These are phyloP conservation scores for Globisporangium takayamanum DNA, from an alignment of 352 stramenopile genomes.

Conservation along the genomic window DNA sequence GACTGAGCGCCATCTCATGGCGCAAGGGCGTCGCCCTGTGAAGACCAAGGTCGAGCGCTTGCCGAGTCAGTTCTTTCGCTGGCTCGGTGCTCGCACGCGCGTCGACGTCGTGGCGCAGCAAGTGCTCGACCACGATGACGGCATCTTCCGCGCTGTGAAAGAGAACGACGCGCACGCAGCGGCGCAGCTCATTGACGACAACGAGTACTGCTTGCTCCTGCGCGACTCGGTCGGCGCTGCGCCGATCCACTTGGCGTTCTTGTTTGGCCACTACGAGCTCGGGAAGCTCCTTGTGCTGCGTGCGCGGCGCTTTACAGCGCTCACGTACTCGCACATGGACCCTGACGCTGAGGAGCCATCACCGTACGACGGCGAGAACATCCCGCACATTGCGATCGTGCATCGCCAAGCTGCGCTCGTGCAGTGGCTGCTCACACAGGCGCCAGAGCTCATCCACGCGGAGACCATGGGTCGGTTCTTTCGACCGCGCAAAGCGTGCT, in stretches of 20 bases:
- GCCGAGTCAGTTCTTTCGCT: slow-evolving; percentile 17
- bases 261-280: slow-evolving; percentile 52
- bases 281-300: slow-evolving; percentile 36
- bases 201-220: slow-evolving; percentile 26
- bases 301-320: slow-evolving; percentile 19
- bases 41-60: slow-evolving; percentile 11
- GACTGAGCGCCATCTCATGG: background rate
- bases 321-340: slow-evolving; percentile 34
- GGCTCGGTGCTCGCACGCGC: slow-evolving; percentile 17
- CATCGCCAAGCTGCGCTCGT: slow-evolving; percentile 32
- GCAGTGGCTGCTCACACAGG: slow-evolving; percentile 30
- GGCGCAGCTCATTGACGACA: slow-evolving; percentile 26
- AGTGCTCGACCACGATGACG: slow-evolving; percentile 45
- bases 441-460: slow-evolving; percentile 32
- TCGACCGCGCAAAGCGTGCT: slow-evolving; percentile 36
- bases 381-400: slow-evolving; percentile 64
- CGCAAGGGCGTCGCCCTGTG: slow-evolving; percentile 11
- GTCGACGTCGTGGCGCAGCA: slow-evolving; percentile 62
- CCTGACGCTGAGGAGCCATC: slow-evolving; percentile 18
- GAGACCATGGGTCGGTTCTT: slow-evolving; percentile 54
- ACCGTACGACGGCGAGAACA: slow-evolving; percentile 56
- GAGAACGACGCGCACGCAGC: slow-evolving; percentile 26
- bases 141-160: slow-evolving; percentile 48
- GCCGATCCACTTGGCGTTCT: slow-evolving; percentile 46
- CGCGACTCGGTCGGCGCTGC: slow-evolving; percentile 46